phyloP scores from a whole-genome alignment of 345 rosid species.

The Citrus maxima region DNA sequence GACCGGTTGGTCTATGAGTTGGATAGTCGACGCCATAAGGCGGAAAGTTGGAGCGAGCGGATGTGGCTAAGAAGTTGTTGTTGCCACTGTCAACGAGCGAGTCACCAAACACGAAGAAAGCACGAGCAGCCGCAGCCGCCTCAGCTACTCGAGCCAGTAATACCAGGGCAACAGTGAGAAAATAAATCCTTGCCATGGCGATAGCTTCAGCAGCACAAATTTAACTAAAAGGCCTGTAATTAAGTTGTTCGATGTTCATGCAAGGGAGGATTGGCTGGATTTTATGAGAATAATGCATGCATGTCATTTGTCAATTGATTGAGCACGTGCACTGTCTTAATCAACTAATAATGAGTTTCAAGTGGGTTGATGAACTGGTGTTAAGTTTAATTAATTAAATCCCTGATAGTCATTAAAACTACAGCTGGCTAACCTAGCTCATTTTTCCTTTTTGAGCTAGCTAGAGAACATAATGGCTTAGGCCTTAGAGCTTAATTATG shows the following conservation, averaged over 20 bases:
- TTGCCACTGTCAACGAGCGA: conserved; percentile 74
- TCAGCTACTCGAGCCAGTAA: conserved; percentile 18
- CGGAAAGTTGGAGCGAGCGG: conserved; percentile 64
- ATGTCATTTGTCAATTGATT: neutral
- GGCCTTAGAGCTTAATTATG: neutral
- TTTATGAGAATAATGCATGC: neutral
- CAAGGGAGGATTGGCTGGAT: neutral
- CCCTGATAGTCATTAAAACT: neutral
- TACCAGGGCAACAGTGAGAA: neutral
- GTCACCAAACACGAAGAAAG: conserved; percentile 61
- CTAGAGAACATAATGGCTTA: neutral
- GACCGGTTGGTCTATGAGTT: conserved; percentile 61
- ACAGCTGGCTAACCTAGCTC: neutral
- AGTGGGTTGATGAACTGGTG: neutral
- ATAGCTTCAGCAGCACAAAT: too few relatives aligned
- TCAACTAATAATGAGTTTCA: neutral
- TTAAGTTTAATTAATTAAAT: too few relatives aligned
- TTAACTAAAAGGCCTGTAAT: too few relatives aligned
- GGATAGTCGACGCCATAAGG: conserved; percentile 85
- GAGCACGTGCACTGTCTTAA: neutral
- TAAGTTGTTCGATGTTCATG: neutral
- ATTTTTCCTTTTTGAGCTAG: neutral
- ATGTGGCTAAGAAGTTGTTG: conserved; percentile 62
- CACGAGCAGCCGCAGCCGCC: conserved; percentile 14
- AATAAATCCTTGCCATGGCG: neutral